A percentile compares a stretch with the other conserved stretches of the same genome.
Evolutionary conservation across 148 eudicot genomes (phyloP).

Genomic region (Camellia granthamiana): DNA sequence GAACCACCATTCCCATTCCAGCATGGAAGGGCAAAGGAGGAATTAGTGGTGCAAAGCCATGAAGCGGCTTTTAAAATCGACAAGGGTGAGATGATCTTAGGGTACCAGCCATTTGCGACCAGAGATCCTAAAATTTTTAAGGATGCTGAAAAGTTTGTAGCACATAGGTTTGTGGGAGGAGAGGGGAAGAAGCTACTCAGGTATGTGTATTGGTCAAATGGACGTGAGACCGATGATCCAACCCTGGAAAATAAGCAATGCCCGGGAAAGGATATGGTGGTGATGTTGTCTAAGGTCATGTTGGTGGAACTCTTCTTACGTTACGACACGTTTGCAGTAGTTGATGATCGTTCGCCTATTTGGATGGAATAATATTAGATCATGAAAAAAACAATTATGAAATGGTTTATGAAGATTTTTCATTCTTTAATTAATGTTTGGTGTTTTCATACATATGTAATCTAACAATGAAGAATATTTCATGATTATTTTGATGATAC

Average conservation of each 20-base stretch:
- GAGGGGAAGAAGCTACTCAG: too few species aligned
- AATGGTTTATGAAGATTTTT: too few species aligned
- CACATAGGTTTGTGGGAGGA: too few species aligned
- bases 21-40: background rate
- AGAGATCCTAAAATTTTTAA: too few species aligned
- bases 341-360: background rate
- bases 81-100: background rate
- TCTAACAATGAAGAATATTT: too few species aligned
- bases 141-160: too few species aligned
- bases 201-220: background rate
- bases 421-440: too few species aligned
- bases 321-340: constrained; percentile 43
- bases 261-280: constrained; percentile 43
- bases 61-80: background rate
- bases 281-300: constrained; percentile 36
- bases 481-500: too few species aligned
- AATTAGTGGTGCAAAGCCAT: background rate
- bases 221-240: constrained; percentile 41
- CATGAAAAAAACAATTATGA: too few species aligned
- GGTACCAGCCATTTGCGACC: background rate
- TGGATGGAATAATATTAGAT: too few species aligned
- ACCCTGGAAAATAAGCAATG: constrained; percentile 47
- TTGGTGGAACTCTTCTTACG: constrained; percentile 47
- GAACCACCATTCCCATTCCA: background rate
- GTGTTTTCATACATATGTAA: too few species aligned